phyloP scores from a whole-genome alignment of 2,329 filamentous ascomycete species.

The Calonectria multiphialidica region DNA sequence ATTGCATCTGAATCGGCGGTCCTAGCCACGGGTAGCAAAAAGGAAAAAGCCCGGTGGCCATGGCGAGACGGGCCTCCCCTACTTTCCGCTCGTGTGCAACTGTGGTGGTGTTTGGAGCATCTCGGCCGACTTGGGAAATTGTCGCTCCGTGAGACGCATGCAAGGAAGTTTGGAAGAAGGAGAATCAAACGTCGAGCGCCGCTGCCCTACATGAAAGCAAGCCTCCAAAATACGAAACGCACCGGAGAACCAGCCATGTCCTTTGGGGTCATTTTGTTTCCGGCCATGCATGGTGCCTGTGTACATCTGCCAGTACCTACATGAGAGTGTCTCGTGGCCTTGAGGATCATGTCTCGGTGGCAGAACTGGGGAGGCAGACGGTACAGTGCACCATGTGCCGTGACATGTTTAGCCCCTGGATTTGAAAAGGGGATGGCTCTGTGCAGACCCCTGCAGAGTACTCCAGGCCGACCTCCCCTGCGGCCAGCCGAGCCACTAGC shows the following conservation, averaged over 20 bases:
- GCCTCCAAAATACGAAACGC: conserved; percentile 11
- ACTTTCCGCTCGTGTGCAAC: background rate
- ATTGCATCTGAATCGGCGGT: background rate
- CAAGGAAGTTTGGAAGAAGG: conserved; percentile 35
- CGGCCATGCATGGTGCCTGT: background rate
- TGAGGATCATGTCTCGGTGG: conserved; percentile 7
- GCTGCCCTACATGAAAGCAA: conserved; percentile 6
- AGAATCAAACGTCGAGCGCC: conserved; percentile 15
- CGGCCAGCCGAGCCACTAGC: background rate
- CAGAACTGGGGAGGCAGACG: conserved; percentile 9
- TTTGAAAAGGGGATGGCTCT: conserved; percentile 31
- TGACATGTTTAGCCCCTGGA: conserved; percentile 35
- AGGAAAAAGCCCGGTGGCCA: background rate
- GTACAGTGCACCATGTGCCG: conserved; percentile 17
- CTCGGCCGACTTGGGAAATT: conserved; percentile 7
- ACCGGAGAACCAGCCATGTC: conserved; percentile 5
- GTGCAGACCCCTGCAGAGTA: conserved; percentile 32
- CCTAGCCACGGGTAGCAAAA: background rate
- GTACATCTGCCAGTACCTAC: conserved; percentile 3
- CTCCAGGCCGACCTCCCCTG: conserved; percentile 14
- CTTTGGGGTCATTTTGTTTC: background rate
- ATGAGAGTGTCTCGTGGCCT: background rate
- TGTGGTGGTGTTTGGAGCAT: conserved; percentile 6
- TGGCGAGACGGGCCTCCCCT: background rate
- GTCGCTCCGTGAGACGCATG: conserved; percentile 26